Evolutionary conservation across 345 rosid species (phyloP), one percentile per base, ranked within the genome.

Genomic region (Eucalyptus curtisii): DNA sequence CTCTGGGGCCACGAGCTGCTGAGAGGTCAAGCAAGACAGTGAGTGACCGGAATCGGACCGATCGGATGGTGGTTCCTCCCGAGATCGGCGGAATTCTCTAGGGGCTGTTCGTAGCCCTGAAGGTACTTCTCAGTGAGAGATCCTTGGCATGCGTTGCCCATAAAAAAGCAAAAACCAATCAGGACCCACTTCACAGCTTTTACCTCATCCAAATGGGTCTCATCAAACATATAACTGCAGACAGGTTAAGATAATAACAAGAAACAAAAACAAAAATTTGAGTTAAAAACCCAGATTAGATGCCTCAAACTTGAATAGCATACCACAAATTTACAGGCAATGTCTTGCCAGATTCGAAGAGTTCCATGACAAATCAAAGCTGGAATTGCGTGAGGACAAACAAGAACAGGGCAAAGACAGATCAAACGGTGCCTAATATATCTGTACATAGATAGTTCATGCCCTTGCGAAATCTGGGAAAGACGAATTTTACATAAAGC

Each of bases 81-180:
- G 85, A 91, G 88, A 91, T 90, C 64, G 66, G 81, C 48, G 61
- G 94, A 93, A 89, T 88, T 92, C 57, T 91, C 92, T 81, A 90
- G 91, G 91, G 93, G 93, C 93, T 88, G 95, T 89, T 80, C 87
- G 87, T 86, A 87, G 92, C 94, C 92, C 92, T 90, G 93, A 85
- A 88, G 86, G 49, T 87, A 85, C 86, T 89, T 92, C 81, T 90
- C 94, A 89, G 89, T 91, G 92, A 91, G 92, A 90, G 94, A 90
- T 89, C 92, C 92, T 24, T 93, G 93, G 93, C 95, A 92, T 90
- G 94, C 87, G 91, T 93, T 93, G 94, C 95, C 95, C 95, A 93
- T 93, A 89, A 92, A n/a, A n/a, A 93, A 85, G 49, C 88, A 85
- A 85, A 68, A 71, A 86, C 45, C 88, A 53, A 79, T 61, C 33